These are phyloP conservation scores for Podospora sp. DNA, from an alignment of 495 filamentous ascomycete species.

Conservation along the genomic window DNA sequence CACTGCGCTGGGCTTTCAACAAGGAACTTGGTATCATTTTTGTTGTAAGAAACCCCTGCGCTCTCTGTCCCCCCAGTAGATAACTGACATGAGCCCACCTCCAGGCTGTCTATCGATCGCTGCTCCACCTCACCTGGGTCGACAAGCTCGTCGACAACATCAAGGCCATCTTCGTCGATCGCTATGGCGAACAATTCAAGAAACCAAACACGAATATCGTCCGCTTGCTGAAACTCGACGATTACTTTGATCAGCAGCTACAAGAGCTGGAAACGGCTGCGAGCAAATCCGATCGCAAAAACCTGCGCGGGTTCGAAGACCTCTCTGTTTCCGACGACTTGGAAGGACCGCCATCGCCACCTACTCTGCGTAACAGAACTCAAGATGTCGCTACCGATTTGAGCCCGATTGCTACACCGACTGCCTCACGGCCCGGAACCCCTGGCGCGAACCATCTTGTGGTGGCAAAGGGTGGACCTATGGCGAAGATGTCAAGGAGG, in stretches of 20 bases:
- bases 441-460: slow-evolving; percentile 68
- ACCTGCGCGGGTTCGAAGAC: slow-evolving; percentile 46
- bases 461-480: slow-evolving; percentile 70
- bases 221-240: slow-evolving; percentile 77
- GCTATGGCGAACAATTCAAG: slow-evolving; percentile 86
- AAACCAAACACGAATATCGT: slow-evolving; percentile 75
- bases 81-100: slow-evolving; percentile 17
- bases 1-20: slow-evolving; percentile 85
- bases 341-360: slow-evolving; percentile 50
- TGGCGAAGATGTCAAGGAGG: slow-evolving; percentile 74
- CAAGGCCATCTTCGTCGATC: slow-evolving; percentile 80
- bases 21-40: slow-evolving; percentile 96
- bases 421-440: slow-evolving; percentile 76
- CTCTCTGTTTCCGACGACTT: slow-evolving; percentile 37
- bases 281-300: slow-evolving; percentile 36
- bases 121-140: slow-evolving; percentile 94
- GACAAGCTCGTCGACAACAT: slow-evolving; percentile 96
- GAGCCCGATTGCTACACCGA: slow-evolving; percentile 70
- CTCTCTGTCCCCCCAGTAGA: slow-evolving; percentile 8
- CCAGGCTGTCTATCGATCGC: slow-evolving; percentile 94
- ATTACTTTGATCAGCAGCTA: slow-evolving; percentile 92
- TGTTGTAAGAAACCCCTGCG: slow-evolving; percentile 66
- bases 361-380: slow-evolving; percentile 38
- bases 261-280: slow-evolving; percentile 70
- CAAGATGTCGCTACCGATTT: slow-evolving; percentile 49